phyloP scores from a whole-genome alignment of 164 flowering plant species.

The Aristolochia californica region DNA sequence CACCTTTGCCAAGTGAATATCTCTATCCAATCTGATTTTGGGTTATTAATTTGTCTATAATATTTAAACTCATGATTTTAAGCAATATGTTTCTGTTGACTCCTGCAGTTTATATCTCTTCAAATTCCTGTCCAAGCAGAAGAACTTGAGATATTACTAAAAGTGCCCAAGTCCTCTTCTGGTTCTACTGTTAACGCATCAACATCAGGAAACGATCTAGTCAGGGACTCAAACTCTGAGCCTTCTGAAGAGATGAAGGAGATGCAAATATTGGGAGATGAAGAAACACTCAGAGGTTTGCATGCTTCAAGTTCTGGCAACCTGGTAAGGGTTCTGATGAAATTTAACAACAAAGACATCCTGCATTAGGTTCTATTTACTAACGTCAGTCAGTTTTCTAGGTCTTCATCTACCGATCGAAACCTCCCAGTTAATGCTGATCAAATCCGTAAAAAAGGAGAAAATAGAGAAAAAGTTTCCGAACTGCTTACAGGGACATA shows the following conservation, averaged over 20 bases:
- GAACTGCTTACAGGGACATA: too few relatives aligned
- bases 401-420: constrained; percentile 12
- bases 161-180: constrained; percentile 13
- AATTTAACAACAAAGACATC: neutral
- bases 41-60: neutral
- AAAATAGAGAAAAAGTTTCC: too few relatives aligned
- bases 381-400: neutral
- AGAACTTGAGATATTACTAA: constrained; percentile 32
- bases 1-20: constrained; percentile 48
- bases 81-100: neutral
- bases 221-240: constrained; percentile 11
- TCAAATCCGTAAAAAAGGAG: too few relatives aligned
- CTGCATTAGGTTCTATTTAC: too few relatives aligned
- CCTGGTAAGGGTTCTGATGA: constrained; percentile 32
- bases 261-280: constrained; percentile 30
- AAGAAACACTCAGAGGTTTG: constrained; percentile 49
- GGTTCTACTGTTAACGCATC: constrained; percentile 3
- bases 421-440: neutral
- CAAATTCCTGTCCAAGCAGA: constrained; percentile 15
- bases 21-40: constrained; percentile 2
- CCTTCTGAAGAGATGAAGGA: constrained; percentile 19
- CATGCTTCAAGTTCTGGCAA: constrained; percentile 25
- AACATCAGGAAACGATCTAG: constrained; percentile 7
- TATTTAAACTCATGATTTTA: neutral
- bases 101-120: constrained; percentile 47